These are phyloP conservation scores for Thecaphora thlaspeos DNA, from an alignment of 1,284 basidiomycete species.

Conservation along the genomic window DNA sequence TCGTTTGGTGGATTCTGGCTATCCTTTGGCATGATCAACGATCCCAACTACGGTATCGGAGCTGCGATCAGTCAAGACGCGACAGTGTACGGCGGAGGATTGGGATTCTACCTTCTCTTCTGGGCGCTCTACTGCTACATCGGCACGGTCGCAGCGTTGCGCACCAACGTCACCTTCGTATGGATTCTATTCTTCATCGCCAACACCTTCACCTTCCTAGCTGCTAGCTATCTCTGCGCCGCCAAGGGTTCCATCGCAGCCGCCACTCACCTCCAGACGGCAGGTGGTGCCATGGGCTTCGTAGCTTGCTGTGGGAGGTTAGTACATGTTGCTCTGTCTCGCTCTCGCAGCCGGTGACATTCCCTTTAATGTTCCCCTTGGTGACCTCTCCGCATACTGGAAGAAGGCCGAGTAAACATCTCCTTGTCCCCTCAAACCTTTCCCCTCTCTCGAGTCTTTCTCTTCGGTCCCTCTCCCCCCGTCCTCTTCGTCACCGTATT, in stretches of 20 bases:
- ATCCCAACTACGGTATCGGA: background rate
- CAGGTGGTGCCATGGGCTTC: constrained; percentile 35
- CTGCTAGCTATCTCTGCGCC: constrained; percentile 30
- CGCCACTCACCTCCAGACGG: constrained; percentile 16
- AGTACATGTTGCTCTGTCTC: constrained; percentile 33
- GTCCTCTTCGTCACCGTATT: too few relatives aligned
- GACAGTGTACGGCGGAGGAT: background rate
- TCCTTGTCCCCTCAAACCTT: too few relatives aligned
- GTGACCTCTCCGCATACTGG: constrained; percentile 25
- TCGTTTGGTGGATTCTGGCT: constrained; percentile 43
- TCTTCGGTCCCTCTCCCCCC: too few relatives aligned
- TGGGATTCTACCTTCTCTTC: constrained; percentile 30
- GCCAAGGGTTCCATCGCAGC: constrained; percentile 5
- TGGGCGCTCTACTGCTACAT: constrained; percentile 39
- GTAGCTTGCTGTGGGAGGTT: constrained; percentile 32
- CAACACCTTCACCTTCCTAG: constrained; percentile 23
- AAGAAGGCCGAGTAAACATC: constrained; percentile 5
- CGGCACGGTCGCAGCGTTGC: constrained; percentile 31
- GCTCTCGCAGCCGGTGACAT: constrained; percentile 35
- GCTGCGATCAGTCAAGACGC: background rate
- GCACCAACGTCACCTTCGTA: constrained; percentile 41
- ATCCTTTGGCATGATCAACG: constrained; percentile 8
- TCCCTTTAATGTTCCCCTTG: constrained; percentile 36
- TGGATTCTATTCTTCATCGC: constrained; percentile 43
- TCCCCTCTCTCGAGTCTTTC: too few relatives aligned